These are phyloP conservation scores for Sordariomycetes sp. DNA, from an alignment of 2,329 filamentous ascomycete genomes.

Conservation along the genomic window DNA sequence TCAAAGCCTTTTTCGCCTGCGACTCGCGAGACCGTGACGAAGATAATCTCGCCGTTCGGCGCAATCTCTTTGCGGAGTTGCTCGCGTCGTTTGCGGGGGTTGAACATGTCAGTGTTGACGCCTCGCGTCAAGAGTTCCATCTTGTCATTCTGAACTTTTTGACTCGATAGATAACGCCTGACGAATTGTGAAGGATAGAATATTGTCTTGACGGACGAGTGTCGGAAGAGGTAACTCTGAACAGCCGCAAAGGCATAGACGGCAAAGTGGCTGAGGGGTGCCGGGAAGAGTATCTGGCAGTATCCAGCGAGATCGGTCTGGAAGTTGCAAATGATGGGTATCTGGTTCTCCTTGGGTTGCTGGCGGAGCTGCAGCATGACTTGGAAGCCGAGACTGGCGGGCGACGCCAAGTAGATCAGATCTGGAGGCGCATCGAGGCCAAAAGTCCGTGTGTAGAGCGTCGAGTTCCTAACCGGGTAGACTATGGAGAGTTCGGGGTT, in stretches of 20 bases:
- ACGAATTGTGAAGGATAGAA: slow-evolving; percentile 62
- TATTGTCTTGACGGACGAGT: slow-evolving; percentile 52
- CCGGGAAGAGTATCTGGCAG: slow-evolving; percentile 59
- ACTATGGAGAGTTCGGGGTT: slow-evolving; percentile 63
- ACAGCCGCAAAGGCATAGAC: slow-evolving; percentile 53
- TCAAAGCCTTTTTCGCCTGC: slow-evolving; percentile 65
- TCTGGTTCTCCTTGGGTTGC: slow-evolving; percentile 40
- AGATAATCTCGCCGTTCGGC: slow-evolving; percentile 52
- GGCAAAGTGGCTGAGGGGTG: slow-evolving; percentile 49
- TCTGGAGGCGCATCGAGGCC: slow-evolving; percentile 42
- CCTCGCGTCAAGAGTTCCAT: slow-evolving; percentile 54
- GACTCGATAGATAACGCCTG: slow-evolving; percentile 47
- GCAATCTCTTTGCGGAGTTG: slow-evolving; percentile 44
- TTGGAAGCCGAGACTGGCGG: slow-evolving; percentile 62
- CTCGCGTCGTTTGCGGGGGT: slow-evolving; percentile 41
- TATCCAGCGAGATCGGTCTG: slow-evolving; percentile 65
- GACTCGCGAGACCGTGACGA: slow-evolving; percentile 57
- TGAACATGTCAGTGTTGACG: slow-evolving; percentile 55
- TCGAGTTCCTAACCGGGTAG: slow-evolving; percentile 57
- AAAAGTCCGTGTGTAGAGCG: slow-evolving; percentile 52
- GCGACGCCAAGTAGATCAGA: slow-evolving; percentile 60
- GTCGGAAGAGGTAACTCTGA: slow-evolving; percentile 58
- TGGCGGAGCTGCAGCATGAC: slow-evolving; percentile 61
- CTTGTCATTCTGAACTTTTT: slow-evolving; percentile 46
- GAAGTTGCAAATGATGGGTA: slow-evolving; percentile 58